phyloP scores from a whole-genome alignment of 345 rosid species.

The Cardamine occulta region DNA sequence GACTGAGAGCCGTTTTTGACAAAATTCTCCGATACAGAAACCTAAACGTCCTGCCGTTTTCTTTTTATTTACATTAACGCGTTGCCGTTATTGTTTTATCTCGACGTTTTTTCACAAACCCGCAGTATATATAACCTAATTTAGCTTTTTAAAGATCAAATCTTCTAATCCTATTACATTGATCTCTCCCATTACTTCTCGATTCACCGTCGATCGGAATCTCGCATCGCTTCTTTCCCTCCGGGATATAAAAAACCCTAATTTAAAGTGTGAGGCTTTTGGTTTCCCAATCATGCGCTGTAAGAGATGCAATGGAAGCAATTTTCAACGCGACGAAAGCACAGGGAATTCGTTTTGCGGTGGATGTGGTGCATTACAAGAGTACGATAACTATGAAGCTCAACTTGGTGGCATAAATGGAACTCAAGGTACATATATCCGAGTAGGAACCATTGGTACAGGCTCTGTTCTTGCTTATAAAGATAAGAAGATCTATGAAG shows the following conservation, averaged over 20 bases:
- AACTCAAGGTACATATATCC: conserved; percentile 62
- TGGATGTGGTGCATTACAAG: conserved; percentile 53
- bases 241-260: background rate
- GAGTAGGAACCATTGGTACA: conserved; percentile 60
- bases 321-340: conserved; percentile 52
- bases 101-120: background rate
- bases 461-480: conserved; percentile 55
- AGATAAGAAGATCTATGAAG: conserved; percentile 70
- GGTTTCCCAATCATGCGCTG: conserved; percentile 45
- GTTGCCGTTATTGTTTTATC: background rate
- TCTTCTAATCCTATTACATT: background rate
- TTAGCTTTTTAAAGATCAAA: background rate
- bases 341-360: conserved; percentile 53
- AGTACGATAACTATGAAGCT: conserved; percentile 53
- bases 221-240: background rate
- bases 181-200: background rate
- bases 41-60: background rate
- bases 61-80: background rate
- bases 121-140: conserved; percentile 6
- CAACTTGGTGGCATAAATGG: conserved; percentile 52
- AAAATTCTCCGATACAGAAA: background rate
- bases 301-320: conserved; percentile 52
- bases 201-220: conserved; percentile 11
- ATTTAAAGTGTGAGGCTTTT: conserved; percentile 11
- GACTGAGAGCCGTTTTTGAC: conserved; percentile 25